Evolutionary conservation across 306 rosid species (phyloP), one percentile per base, ranked within the genome.

Genomic region (Lagenaria siceraria): DNA sequence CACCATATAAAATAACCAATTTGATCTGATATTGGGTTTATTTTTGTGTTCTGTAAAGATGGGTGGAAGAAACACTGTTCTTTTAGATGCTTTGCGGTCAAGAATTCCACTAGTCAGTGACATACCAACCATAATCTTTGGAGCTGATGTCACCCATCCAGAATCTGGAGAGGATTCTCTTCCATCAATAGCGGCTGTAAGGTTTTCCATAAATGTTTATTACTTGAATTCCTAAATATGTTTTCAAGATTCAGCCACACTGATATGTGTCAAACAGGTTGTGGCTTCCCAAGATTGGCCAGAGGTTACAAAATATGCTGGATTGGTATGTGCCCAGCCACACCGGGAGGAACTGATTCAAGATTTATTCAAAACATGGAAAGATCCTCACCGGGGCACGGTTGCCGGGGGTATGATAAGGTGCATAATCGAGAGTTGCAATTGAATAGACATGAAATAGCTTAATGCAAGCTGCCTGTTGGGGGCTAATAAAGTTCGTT

Each of bases 211-310:
- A 46, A 14, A 46, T 70, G 10, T 70, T 42, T 8, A 10, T 0
- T 8, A 70, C 76, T 25, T 3, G 8, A 70, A 70, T 22, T 70
- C 76, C 36, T 46, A 12, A 0, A 24, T 22, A 46, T 42, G 55
- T 43, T 40, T 21, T 13, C 54, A 25, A 13, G 74, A 70, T 43
- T 70, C 13, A 70, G 58, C 14, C 14, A 70, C 33, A 46, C 8
- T 15, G 40, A 46, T 55, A 55, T 58, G 42, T 75, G 35, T 68
- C 76, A 40, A 65, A 66, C 84, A 91, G 97, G 94, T 91, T 77
- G 94, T 91, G 80, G 94, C 97, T 46, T 91, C 94, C 69, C 97
- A 89, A 81, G 97, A 91, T 80, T 91, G 97, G 97, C 97, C 97
- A 27, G 97, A 89, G 84, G 87, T 91, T 69, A 88, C 92, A 33